These are phyloP conservation scores for Mortierella sp. DNA, from an alignment of 371 early-diverging fungal genomes.

Conservation along the genomic window DNA sequence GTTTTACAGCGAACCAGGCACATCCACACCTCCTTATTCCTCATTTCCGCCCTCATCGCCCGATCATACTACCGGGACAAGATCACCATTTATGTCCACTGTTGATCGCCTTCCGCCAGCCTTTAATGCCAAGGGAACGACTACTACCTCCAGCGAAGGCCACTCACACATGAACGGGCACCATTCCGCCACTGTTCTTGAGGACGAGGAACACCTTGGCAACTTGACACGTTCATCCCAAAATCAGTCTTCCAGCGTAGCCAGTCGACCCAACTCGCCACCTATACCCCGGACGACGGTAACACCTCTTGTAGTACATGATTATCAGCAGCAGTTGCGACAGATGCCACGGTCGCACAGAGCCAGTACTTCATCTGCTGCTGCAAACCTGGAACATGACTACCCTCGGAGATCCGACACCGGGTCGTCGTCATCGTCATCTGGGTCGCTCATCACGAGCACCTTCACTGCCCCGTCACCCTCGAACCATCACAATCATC, in stretches of 20 bases:
- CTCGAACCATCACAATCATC: background rate
- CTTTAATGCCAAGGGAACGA: background rate
- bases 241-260: too few species aligned
- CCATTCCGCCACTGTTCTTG: background rate
- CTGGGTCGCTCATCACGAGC: slow-evolving; percentile 1
- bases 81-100: slow-evolving; percentile 1
- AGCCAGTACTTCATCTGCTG: too few species aligned
- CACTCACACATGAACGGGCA: background rate
- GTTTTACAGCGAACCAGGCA: background rate
- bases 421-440: background rate
- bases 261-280: slow-evolving; percentile 6
- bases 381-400: background rate
- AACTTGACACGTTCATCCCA: too few species aligned
- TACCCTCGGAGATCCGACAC: background rate
- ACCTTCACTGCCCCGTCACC: slow-evolving; percentile 14
- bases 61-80: background rate
- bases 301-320: background rate
- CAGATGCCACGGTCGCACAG: too few species aligned
- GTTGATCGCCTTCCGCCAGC: slow-evolving; percentile 6
- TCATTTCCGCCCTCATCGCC: background rate
- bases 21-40: background rate
- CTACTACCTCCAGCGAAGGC: background rate
- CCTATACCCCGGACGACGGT: background rate
- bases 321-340: too few species aligned
- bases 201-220: slow-evolving; percentile 2